These are phyloP conservation scores for Dendrostoma leiphaemia DNA, from an alignment of 2,329 filamentous ascomycete genomes.

Conservation along the genomic window DNA sequence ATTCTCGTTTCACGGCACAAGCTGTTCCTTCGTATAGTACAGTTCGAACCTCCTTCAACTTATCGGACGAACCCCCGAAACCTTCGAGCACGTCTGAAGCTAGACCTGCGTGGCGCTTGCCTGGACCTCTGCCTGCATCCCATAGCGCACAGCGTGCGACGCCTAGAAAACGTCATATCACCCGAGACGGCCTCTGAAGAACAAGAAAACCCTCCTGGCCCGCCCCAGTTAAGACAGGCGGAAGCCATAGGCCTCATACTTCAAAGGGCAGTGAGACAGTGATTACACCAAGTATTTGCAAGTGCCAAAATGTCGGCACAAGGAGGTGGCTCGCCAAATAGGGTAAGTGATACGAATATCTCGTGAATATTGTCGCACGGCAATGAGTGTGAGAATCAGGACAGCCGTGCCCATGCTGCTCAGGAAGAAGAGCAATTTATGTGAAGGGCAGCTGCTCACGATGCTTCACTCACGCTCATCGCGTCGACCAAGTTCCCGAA, in stretches of 20 bases:
- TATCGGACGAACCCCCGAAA: background rate
- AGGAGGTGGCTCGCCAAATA: background rate
- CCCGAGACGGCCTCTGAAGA: too few relatives aligned
- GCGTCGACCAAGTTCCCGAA: too few relatives aligned
- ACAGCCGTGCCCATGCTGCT: background rate
- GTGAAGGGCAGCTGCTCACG: too few relatives aligned
- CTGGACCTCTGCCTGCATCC: background rate
- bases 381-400: background rate
- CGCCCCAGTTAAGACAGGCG: too few relatives aligned
- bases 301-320: background rate
- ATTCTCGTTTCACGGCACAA: background rate
- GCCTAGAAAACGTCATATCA: background rate
- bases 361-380: background rate
- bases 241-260: too few relatives aligned
- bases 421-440: background rate
- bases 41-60: background rate
- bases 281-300: background rate
- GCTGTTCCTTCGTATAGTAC: background rate
- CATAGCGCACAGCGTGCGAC: background rate
- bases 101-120: background rate
- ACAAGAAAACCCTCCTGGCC: too few relatives aligned
- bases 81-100: background rate
- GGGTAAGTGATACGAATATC: background rate
- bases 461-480: background rate
- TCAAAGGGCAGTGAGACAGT: background rate